Evolutionary conservation across 176 grass and related monocot genomes (phyloP), one percentile per base, ranked within the genome.

Genomic region (Lolium perenne): DNA sequence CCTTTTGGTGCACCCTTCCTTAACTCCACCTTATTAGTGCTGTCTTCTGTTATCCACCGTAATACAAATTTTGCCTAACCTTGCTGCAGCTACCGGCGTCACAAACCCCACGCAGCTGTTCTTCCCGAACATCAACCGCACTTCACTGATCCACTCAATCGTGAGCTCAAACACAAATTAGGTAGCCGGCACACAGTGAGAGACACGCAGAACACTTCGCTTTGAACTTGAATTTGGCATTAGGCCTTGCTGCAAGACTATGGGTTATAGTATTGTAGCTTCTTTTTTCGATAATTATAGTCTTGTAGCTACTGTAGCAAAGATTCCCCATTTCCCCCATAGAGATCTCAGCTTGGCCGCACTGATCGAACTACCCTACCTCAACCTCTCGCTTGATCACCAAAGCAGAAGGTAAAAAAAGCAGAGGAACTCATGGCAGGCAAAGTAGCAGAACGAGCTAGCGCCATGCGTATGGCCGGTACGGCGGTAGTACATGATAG

Each of bases 81-180:
- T n/a, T n/a, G n/a, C 60, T 12, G 55, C 14, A 55, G 29, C 10
- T 60, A n/a, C n/a, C 71, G 0, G 2, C 12, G 21, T 74, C 46
- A 74, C 2, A 74, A 4, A 38, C 12, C 20, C 10, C 18, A 45
- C 1, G 26, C 26, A 3, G 11, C 3, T 14, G n/a, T 61, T 61
- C 56, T 79, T 46, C 41, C 41, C 59, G 6, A 66, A 66, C 25
- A 32, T 64, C 5, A 35, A 23, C 16, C 21, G 5, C 41, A 46
- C 59, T 64, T 48, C 45, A 14, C 23, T 61, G 25, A 81, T 81
- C 60, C 23, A 80, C 23, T n/a, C 60, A 80, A 66, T 66, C 23
- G 43, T 0, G 45, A 66, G 60, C 61, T 66, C 50, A 32, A 12
- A 47, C 61, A 49, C 16, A 80, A 35, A 66, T 1, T 50, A 66